Base-by-base conservation (phyloP, 176 grass and related monocot species). In the Cenchrus fungigraminus region DNA sequence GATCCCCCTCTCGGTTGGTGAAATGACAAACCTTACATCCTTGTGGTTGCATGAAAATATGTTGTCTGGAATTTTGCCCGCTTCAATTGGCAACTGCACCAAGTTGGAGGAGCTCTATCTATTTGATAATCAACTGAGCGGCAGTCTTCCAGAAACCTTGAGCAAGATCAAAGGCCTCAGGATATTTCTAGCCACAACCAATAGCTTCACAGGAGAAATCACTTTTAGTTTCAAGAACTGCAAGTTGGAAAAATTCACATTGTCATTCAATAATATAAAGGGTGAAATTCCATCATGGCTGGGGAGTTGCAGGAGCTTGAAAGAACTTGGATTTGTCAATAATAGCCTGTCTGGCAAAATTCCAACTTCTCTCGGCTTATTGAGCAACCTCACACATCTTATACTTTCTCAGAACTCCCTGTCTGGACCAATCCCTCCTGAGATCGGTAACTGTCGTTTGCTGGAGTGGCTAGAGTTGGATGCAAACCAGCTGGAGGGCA, bases 381-480 rank as follows among this genome's bases (percentile, higher is more conserved):
- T 93, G 83, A 88, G 50, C 49, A 91, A 91, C 60, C 87, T 97
- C 49, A 77, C 84, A 25, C 1, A 55, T 76, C 89, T 97, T 86
- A 16, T 91, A 84, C 82, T 97, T 31, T 91, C 84, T 76, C 14
- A 76, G n/a, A 97, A 97, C 86, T 85, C 88, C 43, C 82, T 97
- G 40, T 94, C 94, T 22, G 92, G 94, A 45, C 8, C 67, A 16
- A 95, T 92, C 77, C 93, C 93, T 76, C 72, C 93, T 20, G 82
- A 92, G 73, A 86, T 97, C 40, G 82, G 90, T 72, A 79, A 88
- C 52, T 92, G 88, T 54, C 43, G 5, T 10, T 78, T 49, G 40
- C 53, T 95, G 55, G 8, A 28, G 12, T 57, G 19, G 52, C 54
- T 95, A 37, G 71, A 90, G 70, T 88, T 95, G 79, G 87, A 88